Conservation (phyloP, 2,329 filamentous ascomycete species). For the Penicillium sp. region DNA sequence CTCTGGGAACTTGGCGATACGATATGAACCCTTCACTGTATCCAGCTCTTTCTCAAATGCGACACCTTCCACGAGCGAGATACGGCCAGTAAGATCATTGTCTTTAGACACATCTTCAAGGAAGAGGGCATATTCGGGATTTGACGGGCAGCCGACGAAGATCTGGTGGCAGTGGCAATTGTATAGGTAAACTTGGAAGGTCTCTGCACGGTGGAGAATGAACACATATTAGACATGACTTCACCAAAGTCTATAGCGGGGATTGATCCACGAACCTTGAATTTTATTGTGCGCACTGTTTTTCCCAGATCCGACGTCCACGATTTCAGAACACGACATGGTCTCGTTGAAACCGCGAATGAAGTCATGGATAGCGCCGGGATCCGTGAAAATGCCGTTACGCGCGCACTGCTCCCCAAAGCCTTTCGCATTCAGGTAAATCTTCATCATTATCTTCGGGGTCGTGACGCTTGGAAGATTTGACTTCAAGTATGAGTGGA, state of each 20-base stretch:
- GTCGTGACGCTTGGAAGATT: conserved; percentile 50
- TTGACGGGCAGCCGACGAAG: conserved; percentile 64
- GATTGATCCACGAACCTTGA: conserved; percentile 44
- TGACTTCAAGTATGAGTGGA: conserved; percentile 52
- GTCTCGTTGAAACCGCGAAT: conserved; percentile 61
- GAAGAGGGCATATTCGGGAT: conserved; percentile 60
- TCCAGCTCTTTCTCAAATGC: conserved; percentile 62
- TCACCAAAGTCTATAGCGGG: background rate
- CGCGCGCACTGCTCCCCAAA: conserved; percentile 56
- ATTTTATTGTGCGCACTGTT: conserved; percentile 57
- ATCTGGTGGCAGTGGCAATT: conserved; percentile 67
- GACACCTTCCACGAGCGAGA: conserved; percentile 63
- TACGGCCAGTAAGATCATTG: conserved; percentile 51
- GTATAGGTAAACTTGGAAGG: conserved; percentile 61
- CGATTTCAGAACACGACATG: conserved; percentile 57
- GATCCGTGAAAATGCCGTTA: conserved; percentile 53
- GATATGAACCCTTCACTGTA: conserved; percentile 55
- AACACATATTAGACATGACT: conserved; percentile 33
- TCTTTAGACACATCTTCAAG: conserved; percentile 59
- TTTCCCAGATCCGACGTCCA: conserved; percentile 55
- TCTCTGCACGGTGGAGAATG: conserved; percentile 48
- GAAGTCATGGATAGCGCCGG: conserved; percentile 57
- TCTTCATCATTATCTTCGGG: conserved; percentile 57
- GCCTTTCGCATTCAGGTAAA: conserved; percentile 61
- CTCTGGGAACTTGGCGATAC: conserved; percentile 56